Percentiles rank a stretch among this genome's conserved stretches.
Conservation (phyloP, 2,329 filamentous ascomycete species). For the Aureobasidium namibiae region DNA sequence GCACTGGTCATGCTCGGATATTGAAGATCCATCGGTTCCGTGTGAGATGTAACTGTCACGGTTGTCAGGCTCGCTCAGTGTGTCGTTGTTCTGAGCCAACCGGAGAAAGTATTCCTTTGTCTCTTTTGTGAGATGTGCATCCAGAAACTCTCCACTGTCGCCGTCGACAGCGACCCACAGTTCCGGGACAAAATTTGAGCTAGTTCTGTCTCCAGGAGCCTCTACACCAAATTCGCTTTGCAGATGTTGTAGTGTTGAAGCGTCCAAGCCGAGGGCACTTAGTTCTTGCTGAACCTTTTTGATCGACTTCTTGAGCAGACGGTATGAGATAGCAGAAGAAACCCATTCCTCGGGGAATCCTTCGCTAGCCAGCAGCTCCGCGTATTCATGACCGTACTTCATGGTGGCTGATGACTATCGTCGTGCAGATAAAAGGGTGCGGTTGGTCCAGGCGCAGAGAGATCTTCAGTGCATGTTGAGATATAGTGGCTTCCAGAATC, state of each 20-base stretch:
- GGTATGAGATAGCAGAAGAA: slow-evolving; percentile 71
- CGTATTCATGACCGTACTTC: slow-evolving; percentile 82
- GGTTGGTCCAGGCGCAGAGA: not conserved
- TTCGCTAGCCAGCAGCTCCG: slow-evolving; percentile 59
- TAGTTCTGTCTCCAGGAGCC: slow-evolving; percentile 11
- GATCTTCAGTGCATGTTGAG: slow-evolving; percentile 4
- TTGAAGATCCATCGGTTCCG: not conserved
- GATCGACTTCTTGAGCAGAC: slow-evolving; percentile 80
- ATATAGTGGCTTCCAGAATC: not conserved
- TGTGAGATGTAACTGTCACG: not conserved
- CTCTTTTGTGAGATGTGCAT: slow-evolving; percentile 58
- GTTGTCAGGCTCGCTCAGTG: not conserved
- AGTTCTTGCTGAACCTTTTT: slow-evolving; percentile 71
- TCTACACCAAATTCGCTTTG: slow-evolving; percentile 35
- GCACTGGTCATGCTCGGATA: not conserved
- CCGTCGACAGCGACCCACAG: slow-evolving; percentile 63
- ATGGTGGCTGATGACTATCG: slow-evolving; percentile 38
- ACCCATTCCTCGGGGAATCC: slow-evolving; percentile 67
- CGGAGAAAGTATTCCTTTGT: slow-evolving; percentile 57
- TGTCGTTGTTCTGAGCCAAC: slow-evolving; percentile 17
- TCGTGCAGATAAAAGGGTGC: not conserved
- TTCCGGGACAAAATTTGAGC: slow-evolving; percentile 50
- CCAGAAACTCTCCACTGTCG: slow-evolving; percentile 57
- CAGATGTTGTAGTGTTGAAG: slow-evolving; percentile 59
- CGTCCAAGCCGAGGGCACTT: slow-evolving; percentile 60